Base-by-base conservation (phyloP, 2,329 filamentous ascomycete species). In the Cryphonectria nitschkei region DNA sequence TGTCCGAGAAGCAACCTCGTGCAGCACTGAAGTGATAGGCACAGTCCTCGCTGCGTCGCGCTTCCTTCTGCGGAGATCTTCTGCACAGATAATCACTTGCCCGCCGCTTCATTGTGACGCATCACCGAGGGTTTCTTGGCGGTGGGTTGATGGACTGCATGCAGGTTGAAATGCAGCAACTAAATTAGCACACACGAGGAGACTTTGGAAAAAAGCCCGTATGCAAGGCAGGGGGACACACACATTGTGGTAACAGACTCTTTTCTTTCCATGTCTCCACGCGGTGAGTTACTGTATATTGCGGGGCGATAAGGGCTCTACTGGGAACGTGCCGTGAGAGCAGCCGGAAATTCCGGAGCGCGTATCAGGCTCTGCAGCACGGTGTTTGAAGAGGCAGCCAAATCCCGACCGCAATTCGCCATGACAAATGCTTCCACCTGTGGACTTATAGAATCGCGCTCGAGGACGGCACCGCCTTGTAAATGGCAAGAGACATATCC, bases 21-120 rank as follows among this genome's bases (percentile, higher is more conserved):
- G 29, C 29, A 58, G 54, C 54, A 34, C 54, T 58, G 29, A 13
- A 5, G 34, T 58, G 26, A 29, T 56, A 29, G 52, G 54, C 26
- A n/a, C 14, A 32, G 26, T 6, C 26, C 6, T 14, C 16, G 7
- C 13, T 56, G 26, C 52, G 22, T 56, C 26, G 26, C 11, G 52
- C 58, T n/a, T 50, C 46, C 46, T 50, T 50, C 46, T 61, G 60
- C 34, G 60, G 34, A 62, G 60, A 62, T 39, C 32, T 22, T 61
- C 11, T 41, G 37, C 60, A 62, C 13, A 62, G 7, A 34, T 29
- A 56, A 32, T 50, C 22, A 32, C 54, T 34, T 58, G 13, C 29
- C 54, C 26, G 26, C 29, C 11, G 50, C 50, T 26, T 13, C 7
- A 26, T n/a, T 22, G 22, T 54, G 22, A 9, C 32, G 54, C 26